Percentiles rank a stretch among this genome's conserved stretches.
These are phyloP conservation scores for Vigna angularis DNA, from an alignment of 306 rosid genomes.

Conservation along the genomic window DNA sequence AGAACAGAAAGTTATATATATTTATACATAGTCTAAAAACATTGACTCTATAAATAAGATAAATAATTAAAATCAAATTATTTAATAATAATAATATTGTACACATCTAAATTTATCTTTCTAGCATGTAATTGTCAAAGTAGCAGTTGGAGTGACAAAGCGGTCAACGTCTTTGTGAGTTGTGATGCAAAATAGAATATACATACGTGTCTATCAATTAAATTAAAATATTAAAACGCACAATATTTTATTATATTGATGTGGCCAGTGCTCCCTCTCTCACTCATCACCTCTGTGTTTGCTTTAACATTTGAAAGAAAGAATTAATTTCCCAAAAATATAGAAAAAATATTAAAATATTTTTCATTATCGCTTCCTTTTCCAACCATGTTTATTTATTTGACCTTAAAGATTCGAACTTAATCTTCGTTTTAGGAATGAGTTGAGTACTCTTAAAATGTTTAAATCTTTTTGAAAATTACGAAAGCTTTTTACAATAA, in stretches of 20 bases:
- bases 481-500: no score
- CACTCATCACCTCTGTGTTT: neutral
- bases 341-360: no score
- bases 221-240: neutral
- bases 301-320: neutral
- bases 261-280: neutral
- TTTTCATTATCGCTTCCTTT: no score
- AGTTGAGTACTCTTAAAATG: neutral
- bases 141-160: neutral
- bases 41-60: no score
- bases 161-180: neutral
- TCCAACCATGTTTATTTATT: no score
- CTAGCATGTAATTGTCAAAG: neutral
- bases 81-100: no score
- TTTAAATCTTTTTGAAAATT: neutral
- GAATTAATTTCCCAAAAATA: neutral
- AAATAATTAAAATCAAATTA: no score
- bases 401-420: no score
- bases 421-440: no score
- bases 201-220: neutral
- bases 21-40: no score
- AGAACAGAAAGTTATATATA: no score
- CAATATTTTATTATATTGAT: no score
- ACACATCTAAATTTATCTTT: neutral
- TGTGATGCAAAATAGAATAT: neutral